Percentiles rank a stretch among this genome's conserved stretches.
Conservation (phyloP, 768 basidiomycete species). For the Boletus sp. region DNA sequence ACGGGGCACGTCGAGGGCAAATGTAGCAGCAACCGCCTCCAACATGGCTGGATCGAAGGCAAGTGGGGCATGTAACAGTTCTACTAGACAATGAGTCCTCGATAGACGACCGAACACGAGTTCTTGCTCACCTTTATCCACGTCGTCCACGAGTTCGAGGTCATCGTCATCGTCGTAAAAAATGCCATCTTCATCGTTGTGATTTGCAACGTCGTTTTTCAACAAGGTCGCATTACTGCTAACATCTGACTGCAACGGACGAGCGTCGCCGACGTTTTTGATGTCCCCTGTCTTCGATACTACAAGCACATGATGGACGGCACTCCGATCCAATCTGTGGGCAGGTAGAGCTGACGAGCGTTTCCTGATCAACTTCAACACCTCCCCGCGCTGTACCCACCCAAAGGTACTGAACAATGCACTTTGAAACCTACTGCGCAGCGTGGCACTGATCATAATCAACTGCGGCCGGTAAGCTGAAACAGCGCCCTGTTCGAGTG, state of each 20-base stretch:
- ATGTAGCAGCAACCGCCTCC: conserved; percentile 67
- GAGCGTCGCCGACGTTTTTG: conserved; percentile 54
- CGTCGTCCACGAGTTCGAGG: conserved; percentile 15
- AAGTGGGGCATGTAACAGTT: conserved; percentile 44
- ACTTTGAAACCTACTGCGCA: conserved; percentile 44
- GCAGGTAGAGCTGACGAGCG: conserved; percentile 27
- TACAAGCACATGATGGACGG: conserved; percentile 58
- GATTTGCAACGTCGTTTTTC: neutral
- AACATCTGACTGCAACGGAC: conserved; percentile 5
- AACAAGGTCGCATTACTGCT: neutral
- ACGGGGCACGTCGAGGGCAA: conserved; percentile 72
- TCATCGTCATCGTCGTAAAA: conserved; percentile 27
- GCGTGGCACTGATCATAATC: conserved; percentile 69
- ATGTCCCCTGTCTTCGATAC: conserved; percentile 53
- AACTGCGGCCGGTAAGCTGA: conserved; percentile 49
- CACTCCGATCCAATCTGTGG: conserved; percentile 29
- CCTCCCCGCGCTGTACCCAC: conserved; percentile 51
- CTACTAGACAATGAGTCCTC: conserved; percentile 33
- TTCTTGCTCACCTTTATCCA: conserved; percentile 23
- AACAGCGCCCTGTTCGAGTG: conserved; percentile 6
- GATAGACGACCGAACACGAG: neutral
- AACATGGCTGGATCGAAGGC: conserved; percentile 55
- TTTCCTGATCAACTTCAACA: conserved; percentile 28
- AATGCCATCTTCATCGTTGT: conserved; percentile 13
- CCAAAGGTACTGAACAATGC: conserved; percentile 52